phyloP scores from a whole-genome alignment of 1,284 basidiomycete species.

The Malassezia slooffiae region DNA sequence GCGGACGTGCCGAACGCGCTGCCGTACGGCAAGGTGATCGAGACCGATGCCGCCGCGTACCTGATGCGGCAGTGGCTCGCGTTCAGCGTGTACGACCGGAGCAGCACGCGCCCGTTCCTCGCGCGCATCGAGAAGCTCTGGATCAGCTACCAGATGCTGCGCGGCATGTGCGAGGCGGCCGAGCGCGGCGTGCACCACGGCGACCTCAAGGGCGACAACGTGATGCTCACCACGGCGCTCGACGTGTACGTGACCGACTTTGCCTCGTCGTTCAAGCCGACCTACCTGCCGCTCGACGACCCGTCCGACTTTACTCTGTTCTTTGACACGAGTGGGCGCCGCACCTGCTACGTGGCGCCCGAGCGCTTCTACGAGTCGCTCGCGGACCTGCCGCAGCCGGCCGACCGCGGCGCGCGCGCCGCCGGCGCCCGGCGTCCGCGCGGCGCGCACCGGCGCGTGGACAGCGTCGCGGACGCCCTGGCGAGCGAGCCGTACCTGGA shows the following conservation, averaged over 20 bases:
- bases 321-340: conserved; percentile 84
- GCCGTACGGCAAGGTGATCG: conserved; percentile 77
- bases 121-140: conserved; percentile 89
- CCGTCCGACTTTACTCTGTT: conserved; percentile 96
- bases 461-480: conserved; percentile 5
- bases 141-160: conserved; percentile 88
- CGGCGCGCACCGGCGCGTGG: background rate
- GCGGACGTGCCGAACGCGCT: conserved; percentile 77
- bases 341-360: conserved; percentile 92
- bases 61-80: conserved; percentile 88
- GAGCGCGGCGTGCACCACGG: conserved; percentile 76
- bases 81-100: conserved; percentile 89
- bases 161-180: conserved; percentile 69
- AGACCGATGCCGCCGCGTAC: conserved; percentile 93
- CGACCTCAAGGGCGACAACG: conserved; percentile 95
- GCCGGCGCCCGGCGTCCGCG: background rate
- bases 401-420: background rate
- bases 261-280: conserved; percentile 83
- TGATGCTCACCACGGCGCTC: conserved; percentile 91
- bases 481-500: conserved; percentile 21
- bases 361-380: conserved; percentile 82
- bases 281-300: conserved; percentile 86
- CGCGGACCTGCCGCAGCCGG: conserved; percentile 53
- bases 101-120: conserved; percentile 86
- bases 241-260: conserved; percentile 94